A percentile compares a stretch with the other conserved stretches of the same genome.
Conservation (phyloP, 306 rosid genomes). For the Quillaja saponaria region DNA sequence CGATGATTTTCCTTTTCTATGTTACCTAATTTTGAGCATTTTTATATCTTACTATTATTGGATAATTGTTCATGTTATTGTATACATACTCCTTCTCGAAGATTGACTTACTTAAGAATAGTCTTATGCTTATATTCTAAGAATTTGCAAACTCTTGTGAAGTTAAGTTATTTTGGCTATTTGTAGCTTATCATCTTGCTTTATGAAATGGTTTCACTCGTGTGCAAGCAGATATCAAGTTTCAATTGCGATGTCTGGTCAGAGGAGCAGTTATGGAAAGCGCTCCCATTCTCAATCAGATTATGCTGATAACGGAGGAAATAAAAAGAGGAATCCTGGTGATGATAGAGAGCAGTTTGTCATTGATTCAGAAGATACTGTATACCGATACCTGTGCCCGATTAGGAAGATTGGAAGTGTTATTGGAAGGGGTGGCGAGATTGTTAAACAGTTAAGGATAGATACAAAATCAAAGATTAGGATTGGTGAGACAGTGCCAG, state of each 20-base stretch:
- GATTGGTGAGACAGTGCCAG: constrained; percentile 87
- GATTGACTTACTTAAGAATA: not conserved
- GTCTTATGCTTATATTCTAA: constrained; percentile 7
- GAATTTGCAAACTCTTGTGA: constrained; percentile 17
- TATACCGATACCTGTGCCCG: constrained; percentile 79
- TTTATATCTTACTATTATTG: not conserved
- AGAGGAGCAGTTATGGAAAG: constrained; percentile 70
- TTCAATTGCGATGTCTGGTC: constrained; percentile 65
- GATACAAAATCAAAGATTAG: constrained; percentile 90
- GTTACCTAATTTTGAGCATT: constrained; percentile 1
- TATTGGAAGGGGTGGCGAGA: constrained; percentile 98
- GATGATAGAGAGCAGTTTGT: constrained; percentile 89
- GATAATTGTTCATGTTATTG: not conserved
- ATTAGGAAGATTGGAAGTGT: constrained; percentile 88
- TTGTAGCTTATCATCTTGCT: not conserved
- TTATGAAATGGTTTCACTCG: constrained; percentile 6
- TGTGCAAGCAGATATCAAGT: constrained; percentile 31
- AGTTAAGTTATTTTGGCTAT: too few relatives aligned
- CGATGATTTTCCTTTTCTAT: too few relatives aligned
- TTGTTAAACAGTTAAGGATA: constrained; percentile 83
- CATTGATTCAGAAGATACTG: constrained; percentile 80
- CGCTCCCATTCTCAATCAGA: constrained; percentile 73
- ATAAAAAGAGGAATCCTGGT: constrained; percentile 70
- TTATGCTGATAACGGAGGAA: constrained; percentile 63
- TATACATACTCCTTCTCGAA: not conserved